A percentile compares a stretch with the other conserved stretches of the same genome.
Evolutionary conservation across 352 stramenopile species (phyloP).

Genomic region (Phytopythium vexans): DNA sequence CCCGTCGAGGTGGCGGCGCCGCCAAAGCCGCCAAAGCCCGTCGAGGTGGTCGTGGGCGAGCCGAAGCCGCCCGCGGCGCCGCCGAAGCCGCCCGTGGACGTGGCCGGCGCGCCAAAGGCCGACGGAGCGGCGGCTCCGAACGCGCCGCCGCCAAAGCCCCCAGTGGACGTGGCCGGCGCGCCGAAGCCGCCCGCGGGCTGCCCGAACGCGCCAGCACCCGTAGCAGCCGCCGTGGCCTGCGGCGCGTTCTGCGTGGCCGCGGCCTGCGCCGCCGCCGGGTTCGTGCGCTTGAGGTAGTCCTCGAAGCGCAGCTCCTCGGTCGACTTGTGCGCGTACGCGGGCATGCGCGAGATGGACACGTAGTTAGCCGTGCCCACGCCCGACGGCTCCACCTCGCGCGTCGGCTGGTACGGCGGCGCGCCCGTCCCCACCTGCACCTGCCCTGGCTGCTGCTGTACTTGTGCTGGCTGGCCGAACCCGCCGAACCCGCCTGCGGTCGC

Average conservation of each 20-base stretch:
- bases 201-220: slow-evolving; percentile 40
- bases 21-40: slow-evolving; percentile 59
- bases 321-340: slow-evolving; percentile 70
- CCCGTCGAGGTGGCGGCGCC: neutral
- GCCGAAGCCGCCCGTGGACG: slow-evolving; percentile 10
- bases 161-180: slow-evolving; percentile 15
- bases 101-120: slow-evolving; percentile 24
- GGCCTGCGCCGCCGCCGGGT: slow-evolving; percentile 47
- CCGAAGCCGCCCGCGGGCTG: slow-evolving; percentile 15
- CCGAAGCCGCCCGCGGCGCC: slow-evolving; percentile 29
- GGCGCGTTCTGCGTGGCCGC: slow-evolving; percentile 41
- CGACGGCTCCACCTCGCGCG: slow-evolving; percentile 57
- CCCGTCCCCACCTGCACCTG: slow-evolving; percentile 68
- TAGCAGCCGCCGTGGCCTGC: slow-evolving; percentile 20
- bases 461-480: slow-evolving; percentile 34
- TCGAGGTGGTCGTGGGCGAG: neutral
- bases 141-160: slow-evolving; percentile 22
- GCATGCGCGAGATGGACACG: slow-evolving; percentile 69
- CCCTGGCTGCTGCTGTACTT: slow-evolving; percentile 12
- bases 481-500: slow-evolving; percentile 27
- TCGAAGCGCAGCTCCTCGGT: slow-evolving; percentile 72
- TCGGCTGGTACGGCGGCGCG: slow-evolving; percentile 62
- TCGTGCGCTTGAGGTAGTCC: slow-evolving; percentile 76
- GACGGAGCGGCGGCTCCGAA: slow-evolving; percentile 17
- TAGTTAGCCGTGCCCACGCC: slow-evolving; percentile 60